These are phyloP conservation scores for Trichophyton mentagrophytes DNA, from an alignment of 2,329 filamentous ascomycete genomes.

Conservation along the genomic window DNA sequence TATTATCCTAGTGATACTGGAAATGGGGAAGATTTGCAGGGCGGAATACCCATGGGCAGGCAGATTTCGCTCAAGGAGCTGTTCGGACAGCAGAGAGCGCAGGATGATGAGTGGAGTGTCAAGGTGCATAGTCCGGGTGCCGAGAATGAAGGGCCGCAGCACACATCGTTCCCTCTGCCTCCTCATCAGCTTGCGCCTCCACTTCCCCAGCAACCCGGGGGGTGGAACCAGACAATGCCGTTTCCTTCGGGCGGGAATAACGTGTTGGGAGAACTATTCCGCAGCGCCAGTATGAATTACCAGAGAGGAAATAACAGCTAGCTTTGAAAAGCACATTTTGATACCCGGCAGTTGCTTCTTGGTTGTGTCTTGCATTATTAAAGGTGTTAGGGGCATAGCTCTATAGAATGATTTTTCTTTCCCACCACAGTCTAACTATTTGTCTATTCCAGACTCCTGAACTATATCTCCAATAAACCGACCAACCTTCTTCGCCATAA, in stretches of 20 bases:
- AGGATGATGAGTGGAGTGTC: constrained; percentile 40
- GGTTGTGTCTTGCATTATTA: neutral
- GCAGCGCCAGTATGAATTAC: constrained; percentile 23
- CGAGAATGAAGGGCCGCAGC: constrained; percentile 4
- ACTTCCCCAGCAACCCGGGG: neutral
- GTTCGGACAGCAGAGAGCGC: constrained; percentile 42
- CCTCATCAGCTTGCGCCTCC: neutral
- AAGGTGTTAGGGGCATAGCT: neutral
- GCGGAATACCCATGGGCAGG: constrained; percentile 39
- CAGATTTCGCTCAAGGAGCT: constrained; percentile 42
- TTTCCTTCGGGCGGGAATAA: constrained; percentile 5
- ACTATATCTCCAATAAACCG: constrained; percentile 36
- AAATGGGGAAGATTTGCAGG: constrained; percentile 25
- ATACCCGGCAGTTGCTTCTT: neutral
- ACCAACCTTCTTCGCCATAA: constrained; percentile 41
- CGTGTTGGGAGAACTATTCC: constrained; percentile 20
- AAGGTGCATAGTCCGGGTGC: constrained; percentile 30
- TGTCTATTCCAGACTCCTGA: constrained; percentile 4
- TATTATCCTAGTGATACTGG: constrained; percentile 19
- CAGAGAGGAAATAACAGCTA: constrained; percentile 3
- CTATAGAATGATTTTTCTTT: neutral
- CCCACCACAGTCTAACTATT: constrained; percentile 1
- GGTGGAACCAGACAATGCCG: neutral
- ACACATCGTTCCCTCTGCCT: neutral
- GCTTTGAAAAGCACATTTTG: constrained; percentile 13